Base-by-base conservation (phyloP, 768 basidiomycete species). In the Lactarius pseudohatsudake region DNA sequence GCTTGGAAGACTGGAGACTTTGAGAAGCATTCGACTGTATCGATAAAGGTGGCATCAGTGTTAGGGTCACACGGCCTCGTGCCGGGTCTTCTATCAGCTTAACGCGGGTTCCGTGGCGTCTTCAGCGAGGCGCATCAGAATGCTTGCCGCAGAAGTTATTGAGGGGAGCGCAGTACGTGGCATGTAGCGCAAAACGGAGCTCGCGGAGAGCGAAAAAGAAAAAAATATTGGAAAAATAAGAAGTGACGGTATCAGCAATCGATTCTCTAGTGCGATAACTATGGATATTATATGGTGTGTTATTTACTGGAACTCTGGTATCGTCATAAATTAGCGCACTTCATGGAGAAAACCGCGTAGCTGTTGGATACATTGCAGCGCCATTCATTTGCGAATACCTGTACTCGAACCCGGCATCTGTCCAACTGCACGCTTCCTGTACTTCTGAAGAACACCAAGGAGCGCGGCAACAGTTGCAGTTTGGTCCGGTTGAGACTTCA, bases 401-500 rank as follows among this genome's bases (percentile, higher is more conserved):
- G 47, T 18, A 10, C 22, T n/a, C 5, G 34, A 6, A 6, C 22
- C 10, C 5, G 34, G n/a, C 30, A n/a, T 50, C 16, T 28, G 16
- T 38, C 40, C 57, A 58, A 54, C 18, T 59, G 13, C 32, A 8
- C 50, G 62, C 41, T 10, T 59, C 30, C 59, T n/a, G 18, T 28
- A 30, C n/a, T 55, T 75, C 22, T 81, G 70, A 63, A 84, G 73
- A 30, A 47, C 22, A 3, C 75, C 79, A 40, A 72, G 75, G 45
- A 87, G 76, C 43, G 74, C 74, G 8, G 75, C 72, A 18, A 81
- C 79, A 9, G 76, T 78, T 3, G 62, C 64, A 20, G 47, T 68
- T 45, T 80, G 77, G 5, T 74, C 75, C 20, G 80, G 77, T 64
- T 82, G 77, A 22, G 69, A 66, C 34, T 80, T 78, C 11, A 87